Conservation (phyloP, 2,329 filamentous ascomycete species). For the Periconia macrospinosa region DNA sequence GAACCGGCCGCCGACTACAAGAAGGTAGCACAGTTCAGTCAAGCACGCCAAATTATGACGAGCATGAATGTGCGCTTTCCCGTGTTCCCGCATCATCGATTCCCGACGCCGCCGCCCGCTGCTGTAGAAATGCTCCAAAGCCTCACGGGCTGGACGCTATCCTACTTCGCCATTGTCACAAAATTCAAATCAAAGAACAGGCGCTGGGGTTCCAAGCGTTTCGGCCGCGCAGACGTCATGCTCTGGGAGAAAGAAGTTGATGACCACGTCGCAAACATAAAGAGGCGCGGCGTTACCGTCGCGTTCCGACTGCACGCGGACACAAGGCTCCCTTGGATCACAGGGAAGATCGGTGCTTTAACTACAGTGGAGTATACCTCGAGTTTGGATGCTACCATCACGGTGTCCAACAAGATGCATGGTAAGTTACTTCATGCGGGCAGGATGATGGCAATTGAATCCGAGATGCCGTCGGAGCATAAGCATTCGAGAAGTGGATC, state of each 20-base stretch:
- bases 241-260: slow-evolving; percentile 19
- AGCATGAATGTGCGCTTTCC: slow-evolving; percentile 11
- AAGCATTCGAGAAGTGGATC: background rate
- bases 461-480: background rate
- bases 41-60: slow-evolving; percentile 8
- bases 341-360: background rate
- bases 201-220: slow-evolving; percentile 11
- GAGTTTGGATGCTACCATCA: slow-evolving; percentile 7
- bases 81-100: slow-evolving; percentile 5
- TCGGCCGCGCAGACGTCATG: slow-evolving; percentile 15
- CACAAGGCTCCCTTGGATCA: slow-evolving; percentile 7
- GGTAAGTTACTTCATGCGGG: slow-evolving; percentile 12
- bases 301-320: slow-evolving; percentile 13
- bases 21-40: slow-evolving; percentile 11
- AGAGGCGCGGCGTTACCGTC: slow-evolving; percentile 6
- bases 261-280: background rate
- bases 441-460: slow-evolving; percentile 12
- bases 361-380: slow-evolving; percentile 4
- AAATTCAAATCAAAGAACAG: slow-evolving; percentile 13
- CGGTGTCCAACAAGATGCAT: slow-evolving; percentile 10
- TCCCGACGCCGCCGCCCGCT: slow-evolving; percentile 13
- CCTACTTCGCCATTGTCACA: slow-evolving; percentile 14
- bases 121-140: slow-evolving; percentile 11
- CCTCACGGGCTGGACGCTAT: slow-evolving; percentile 19
- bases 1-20: slow-evolving; percentile 14